Percentiles rank a stretch among this genome's conserved stretches.
Conservation (phyloP, 352 stramenopile genomes). For the Lagenidium sp. region DNA sequence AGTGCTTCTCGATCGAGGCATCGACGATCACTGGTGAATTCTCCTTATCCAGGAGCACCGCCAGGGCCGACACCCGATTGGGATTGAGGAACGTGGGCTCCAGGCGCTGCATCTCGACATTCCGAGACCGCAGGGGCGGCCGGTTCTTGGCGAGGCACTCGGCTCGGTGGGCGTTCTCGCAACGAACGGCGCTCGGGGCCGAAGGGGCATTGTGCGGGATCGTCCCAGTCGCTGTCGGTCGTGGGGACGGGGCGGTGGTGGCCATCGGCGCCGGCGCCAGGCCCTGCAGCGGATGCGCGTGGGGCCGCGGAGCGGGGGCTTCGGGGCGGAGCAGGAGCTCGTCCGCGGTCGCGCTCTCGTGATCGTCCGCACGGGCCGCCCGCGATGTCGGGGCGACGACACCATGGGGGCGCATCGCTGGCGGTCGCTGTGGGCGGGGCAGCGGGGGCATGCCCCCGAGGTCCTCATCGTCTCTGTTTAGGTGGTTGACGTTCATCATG, state of each 20-base stretch:
- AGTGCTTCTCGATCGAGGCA: constrained; percentile 18
- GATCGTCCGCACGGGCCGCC: neutral
- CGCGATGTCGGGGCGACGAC: neutral
- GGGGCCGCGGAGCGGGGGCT: constrained; percentile 33
- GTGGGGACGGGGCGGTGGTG: no score
- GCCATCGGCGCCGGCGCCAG: constrained; percentile 17
- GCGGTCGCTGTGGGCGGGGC: constrained; percentile 25
- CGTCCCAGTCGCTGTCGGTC: no score
- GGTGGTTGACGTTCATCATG: no score
- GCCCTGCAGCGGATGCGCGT: constrained; percentile 37
- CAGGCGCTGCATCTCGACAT: constrained; percentile 21
- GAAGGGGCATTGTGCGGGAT: no score
- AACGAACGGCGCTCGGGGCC: no score
- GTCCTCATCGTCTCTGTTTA: constrained; percentile 20
- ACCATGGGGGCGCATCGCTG: constrained; percentile 6
- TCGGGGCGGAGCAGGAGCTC: constrained; percentile 19
- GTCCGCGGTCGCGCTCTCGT: constrained; percentile 1
- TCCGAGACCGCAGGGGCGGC: constrained; percentile 5
- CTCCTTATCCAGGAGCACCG: neutral
- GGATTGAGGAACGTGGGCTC: constrained; percentile 50
- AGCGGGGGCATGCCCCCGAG: constrained; percentile 45
- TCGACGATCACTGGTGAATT: neutral
- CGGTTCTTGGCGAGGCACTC: no score
- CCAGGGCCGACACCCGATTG: constrained; percentile 25
- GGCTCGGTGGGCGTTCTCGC: no score